Conservation (phyloP, 345 rosid species). For the Stellera chamaejasme region DNA sequence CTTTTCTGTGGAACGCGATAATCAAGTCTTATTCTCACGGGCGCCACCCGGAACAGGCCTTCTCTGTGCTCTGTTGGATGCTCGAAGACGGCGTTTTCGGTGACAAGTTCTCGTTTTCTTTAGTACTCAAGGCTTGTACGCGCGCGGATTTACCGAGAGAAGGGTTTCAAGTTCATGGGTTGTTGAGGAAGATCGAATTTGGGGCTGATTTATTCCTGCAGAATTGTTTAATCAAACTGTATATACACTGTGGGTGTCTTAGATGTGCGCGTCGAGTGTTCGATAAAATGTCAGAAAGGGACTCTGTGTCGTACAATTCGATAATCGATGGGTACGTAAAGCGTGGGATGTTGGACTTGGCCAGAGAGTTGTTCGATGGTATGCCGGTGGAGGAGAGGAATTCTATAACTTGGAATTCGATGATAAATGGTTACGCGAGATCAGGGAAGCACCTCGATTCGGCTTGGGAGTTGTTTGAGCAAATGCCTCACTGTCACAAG, state of each 20-base stretch:
- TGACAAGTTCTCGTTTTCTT: slow-evolving; percentile 26
- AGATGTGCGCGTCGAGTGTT: slow-evolving; percentile 27
- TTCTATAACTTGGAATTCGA: slow-evolving; percentile 30
- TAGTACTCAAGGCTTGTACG: slow-evolving; percentile 34
- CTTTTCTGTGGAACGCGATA: slow-evolving; percentile 28
- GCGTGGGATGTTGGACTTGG: slow-evolving; percentile 2
- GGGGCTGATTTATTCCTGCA: slow-evolving; percentile 35
- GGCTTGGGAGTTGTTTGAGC: slow-evolving; percentile 23
- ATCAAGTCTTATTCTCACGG: slow-evolving; percentile 37
- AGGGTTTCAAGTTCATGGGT: slow-evolving; percentile 37
- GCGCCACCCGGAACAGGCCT: slow-evolving; percentile 20
- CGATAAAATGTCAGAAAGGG: slow-evolving; percentile 27
- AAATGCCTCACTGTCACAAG: slow-evolving; percentile 34
- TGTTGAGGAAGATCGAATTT: slow-evolving; percentile 25
- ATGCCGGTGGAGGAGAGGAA: slow-evolving; percentile 29
- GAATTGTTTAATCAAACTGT: slow-evolving; percentile 27
- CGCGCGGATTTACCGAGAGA: slow-evolving; percentile 13
- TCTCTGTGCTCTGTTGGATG: slow-evolving; percentile 27
- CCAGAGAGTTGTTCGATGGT: slow-evolving; percentile 2
- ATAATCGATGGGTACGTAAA: slow-evolving; percentile 31
- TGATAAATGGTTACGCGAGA: slow-evolving; percentile 27
- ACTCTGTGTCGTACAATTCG: slow-evolving; percentile 34
- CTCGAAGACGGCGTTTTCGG: slow-evolving; percentile 22
- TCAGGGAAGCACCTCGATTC: slow-evolving; percentile 21
- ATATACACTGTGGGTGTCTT: slow-evolving; percentile 27